Base-by-base conservation (phyloP, 495 filamentous ascomycete genomes). In the Amniculicola lignicola region DNA sequence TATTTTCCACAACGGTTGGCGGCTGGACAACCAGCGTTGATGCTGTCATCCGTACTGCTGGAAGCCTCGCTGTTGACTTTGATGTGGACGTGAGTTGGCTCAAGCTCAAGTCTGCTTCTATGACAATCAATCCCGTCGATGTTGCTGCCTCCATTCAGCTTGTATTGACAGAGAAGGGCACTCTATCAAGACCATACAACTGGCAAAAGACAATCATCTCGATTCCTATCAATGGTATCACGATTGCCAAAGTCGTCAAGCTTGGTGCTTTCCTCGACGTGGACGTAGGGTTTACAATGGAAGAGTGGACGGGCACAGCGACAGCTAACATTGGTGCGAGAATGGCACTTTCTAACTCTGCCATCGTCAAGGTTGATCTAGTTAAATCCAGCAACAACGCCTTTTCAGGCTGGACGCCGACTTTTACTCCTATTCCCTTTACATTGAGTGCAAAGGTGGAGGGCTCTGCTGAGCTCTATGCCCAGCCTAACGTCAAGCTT, bases 241-340 rank as follows among this genome's bases (percentile, higher is more conserved):
- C 21, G 16, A 55, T 55, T 19, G 51, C 51, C 4, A 46, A 55
- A 12, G 39, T 55, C 15, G 43, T 61, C 4, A 55, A 54, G 31
- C 57, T 61, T 38, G 57, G 57, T 23, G 51, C 43, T n/a, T 61
- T 61, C 44, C 28, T 61, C 1, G 50, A 54, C 16, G 57, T 61
- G 18, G 50, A 60, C 37, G 40, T 60, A 5, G 57, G 57, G 1
- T 55, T 55, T n/a, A 48, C 42, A 15, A 49, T 61, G 44, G 43
- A 39, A 2, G 37, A 55, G 22, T 61, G 57, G 57, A 24, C 44
- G 0, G 57, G 57, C 16, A 39, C 18, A 2, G 57, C 57, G 1
- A 15, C 10, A 5, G 51, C 51, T 11, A 51, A 45, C 21, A 15
- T 55, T 22, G 57, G 57, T 22, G 57, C 51, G 4, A 22, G 43